phyloP scores from a whole-genome alignment of 306 rosid genomes.

The Sindora glabra region DNA sequence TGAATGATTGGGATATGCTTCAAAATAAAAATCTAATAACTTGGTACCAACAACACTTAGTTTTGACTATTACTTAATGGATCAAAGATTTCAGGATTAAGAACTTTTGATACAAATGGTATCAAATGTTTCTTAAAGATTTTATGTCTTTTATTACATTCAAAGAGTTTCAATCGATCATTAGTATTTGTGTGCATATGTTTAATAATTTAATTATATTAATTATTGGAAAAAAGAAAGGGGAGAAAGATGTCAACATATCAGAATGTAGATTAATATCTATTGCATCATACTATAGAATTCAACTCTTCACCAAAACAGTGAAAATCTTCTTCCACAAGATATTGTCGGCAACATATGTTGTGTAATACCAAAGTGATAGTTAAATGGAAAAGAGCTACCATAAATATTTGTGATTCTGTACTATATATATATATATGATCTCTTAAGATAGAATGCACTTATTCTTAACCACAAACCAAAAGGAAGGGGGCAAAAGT shows the following conservation, averaged over 20 bases:
- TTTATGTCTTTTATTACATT: no score
- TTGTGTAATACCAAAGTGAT: not conserved
- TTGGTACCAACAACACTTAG: not conserved
- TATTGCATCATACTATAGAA: not conserved
- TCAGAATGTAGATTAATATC: not conserved
- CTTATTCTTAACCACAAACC: not conserved
- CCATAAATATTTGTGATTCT: not conserved
- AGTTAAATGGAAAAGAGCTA: not conserved
- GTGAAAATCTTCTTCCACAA: slow-evolving; percentile 14
- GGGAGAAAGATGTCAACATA: no score
- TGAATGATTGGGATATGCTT: not conserved
- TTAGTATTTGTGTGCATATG: no score
- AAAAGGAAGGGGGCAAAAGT: not conserved
- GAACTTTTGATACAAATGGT: no score
- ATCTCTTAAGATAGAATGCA: not conserved
- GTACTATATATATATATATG: not conserved
- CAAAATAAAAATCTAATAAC: not conserved
- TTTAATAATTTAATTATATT: no score
- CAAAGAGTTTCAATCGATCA: no score
- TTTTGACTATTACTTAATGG: not conserved
- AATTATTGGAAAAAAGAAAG: no score
- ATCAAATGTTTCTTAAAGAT: no score
- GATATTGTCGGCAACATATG: slow-evolving; percentile 9
- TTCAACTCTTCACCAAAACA: not conserved
- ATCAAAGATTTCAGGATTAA: no score